Percentiles rank a stretch among this genome's conserved stretches.
phyloP scores from a whole-genome alignment of 495 filamentous ascomycete species.

The Aspergillus affinis region DNA sequence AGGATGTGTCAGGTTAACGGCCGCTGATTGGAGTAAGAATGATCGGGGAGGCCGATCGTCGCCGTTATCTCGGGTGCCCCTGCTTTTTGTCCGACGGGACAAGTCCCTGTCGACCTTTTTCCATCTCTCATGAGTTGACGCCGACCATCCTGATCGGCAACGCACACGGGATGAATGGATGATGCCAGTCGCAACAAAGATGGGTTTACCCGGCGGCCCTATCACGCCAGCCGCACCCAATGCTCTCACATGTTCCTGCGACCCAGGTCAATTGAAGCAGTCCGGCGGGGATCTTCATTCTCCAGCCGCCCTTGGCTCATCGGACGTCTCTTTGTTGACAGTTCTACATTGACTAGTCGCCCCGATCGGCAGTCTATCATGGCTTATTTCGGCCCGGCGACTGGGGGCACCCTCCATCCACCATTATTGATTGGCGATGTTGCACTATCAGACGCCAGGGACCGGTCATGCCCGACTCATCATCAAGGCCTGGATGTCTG shows the following conservation, averaged over 20 bases:
- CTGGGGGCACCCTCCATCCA: background rate
- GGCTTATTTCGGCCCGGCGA: background rate
- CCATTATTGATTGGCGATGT: background rate
- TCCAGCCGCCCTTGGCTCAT: background rate
- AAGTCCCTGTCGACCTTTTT: background rate
- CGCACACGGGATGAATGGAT: background rate
- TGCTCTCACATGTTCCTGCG: background rate
- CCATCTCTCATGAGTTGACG: background rate
- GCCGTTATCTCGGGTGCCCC: background rate
- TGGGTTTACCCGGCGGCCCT: background rate
- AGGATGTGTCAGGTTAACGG: background rate
- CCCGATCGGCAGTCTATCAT: background rate
- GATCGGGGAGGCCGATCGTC: slow-evolving; percentile 5
- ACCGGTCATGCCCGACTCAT: background rate
- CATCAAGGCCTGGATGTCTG: background rate
- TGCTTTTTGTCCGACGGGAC: slow-evolving; percentile 1
- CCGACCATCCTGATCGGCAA: background rate
- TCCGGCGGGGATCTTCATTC: background rate
- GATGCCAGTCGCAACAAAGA: background rate
- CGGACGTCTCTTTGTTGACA: background rate
- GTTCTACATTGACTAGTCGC: background rate
- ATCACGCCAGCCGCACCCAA: background rate
- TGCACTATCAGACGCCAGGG: background rate
- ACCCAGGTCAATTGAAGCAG: background rate
- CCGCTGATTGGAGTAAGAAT: slow-evolving; percentile 5